Conservation (phyloP, 306 rosid species). For the Cyclanthera cordifolia region DNA sequence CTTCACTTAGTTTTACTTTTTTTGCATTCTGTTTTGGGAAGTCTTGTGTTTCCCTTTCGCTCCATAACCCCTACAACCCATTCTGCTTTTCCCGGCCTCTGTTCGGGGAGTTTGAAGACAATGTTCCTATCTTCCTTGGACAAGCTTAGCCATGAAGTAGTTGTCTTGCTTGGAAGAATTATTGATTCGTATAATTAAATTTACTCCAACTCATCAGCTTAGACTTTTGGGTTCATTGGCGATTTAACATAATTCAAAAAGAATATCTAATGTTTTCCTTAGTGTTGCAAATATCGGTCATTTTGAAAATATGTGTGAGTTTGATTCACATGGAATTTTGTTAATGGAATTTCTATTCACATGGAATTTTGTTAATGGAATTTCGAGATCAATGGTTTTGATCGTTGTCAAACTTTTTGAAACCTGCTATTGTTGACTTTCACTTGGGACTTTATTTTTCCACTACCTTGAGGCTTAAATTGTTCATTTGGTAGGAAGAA, state of each 20-base stretch:
- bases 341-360: not conserved
- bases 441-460: not conserved
- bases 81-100: not conserved
- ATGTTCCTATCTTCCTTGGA: not conserved
- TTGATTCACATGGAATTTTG: not conserved
- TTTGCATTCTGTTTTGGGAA: constrained; percentile 10
- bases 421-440: not conserved
- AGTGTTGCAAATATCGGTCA: too few relatives aligned
- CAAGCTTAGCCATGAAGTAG: not conserved
- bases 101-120: not conserved
- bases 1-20: constrained; percentile 5
- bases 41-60: not conserved
- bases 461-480: not conserved
- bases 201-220: too few relatives aligned
- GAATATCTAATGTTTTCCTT: too few relatives aligned
- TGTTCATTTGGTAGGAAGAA: not conserved
- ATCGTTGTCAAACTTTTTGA: not conserved
- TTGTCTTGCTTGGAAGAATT: not conserved
- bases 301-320: not conserved
- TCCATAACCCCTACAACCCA: not conserved
- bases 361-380: not conserved
- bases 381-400: not conserved
- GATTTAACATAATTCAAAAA: too few relatives aligned
- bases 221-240: too few relatives aligned
- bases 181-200: too few relatives aligned